These are phyloP conservation scores for Exophiala phaeomuriformis DNA, from an alignment of 2,329 filamentous ascomycete species.

Conservation along the genomic window DNA sequence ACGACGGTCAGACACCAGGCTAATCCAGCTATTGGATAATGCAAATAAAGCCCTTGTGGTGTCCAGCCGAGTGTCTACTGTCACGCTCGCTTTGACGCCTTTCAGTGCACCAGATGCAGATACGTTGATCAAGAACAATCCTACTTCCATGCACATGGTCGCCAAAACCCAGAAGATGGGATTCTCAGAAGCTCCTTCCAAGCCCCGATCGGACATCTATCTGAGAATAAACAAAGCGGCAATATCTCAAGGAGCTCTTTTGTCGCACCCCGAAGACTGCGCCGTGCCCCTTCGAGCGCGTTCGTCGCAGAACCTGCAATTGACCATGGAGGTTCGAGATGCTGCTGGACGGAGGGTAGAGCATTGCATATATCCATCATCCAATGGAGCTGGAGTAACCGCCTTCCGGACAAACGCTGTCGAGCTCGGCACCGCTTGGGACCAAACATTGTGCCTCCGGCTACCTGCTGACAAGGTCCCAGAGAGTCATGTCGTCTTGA, in stretches of 20 bases:
- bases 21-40: slow-evolving; percentile 67
- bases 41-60: slow-evolving; percentile 67
- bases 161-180: slow-evolving; percentile 80
- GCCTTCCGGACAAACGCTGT: slow-evolving; percentile 82
- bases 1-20: slow-evolving; percentile 23
- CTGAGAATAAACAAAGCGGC: slow-evolving; percentile 72
- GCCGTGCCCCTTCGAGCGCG: slow-evolving; percentile 62
- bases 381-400: slow-evolving; percentile 69
- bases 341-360: slow-evolving; percentile 74
- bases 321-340: slow-evolving; percentile 81
- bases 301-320: slow-evolving; percentile 67
- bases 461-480: slow-evolving; percentile 73
- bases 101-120: slow-evolving; percentile 75
- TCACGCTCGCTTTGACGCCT: slow-evolving; percentile 71
- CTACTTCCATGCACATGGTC: slow-evolving; percentile 76
- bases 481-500: slow-evolving; percentile 79
- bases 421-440: slow-evolving; percentile 75
- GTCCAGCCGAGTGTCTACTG: slow-evolving; percentile 62
- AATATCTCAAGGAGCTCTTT: slow-evolving; percentile 59
- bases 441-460: slow-evolving; percentile 74
- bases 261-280: slow-evolving; percentile 68
- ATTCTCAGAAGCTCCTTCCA: slow-evolving; percentile 85
- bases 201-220: slow-evolving; percentile 88
- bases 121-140: slow-evolving; percentile 72
- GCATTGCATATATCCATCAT: slow-evolving; percentile 77